Conservation (phyloP, 2,329 filamentous ascomycete species). For the Phaeophleospora eucalypticola region DNA sequence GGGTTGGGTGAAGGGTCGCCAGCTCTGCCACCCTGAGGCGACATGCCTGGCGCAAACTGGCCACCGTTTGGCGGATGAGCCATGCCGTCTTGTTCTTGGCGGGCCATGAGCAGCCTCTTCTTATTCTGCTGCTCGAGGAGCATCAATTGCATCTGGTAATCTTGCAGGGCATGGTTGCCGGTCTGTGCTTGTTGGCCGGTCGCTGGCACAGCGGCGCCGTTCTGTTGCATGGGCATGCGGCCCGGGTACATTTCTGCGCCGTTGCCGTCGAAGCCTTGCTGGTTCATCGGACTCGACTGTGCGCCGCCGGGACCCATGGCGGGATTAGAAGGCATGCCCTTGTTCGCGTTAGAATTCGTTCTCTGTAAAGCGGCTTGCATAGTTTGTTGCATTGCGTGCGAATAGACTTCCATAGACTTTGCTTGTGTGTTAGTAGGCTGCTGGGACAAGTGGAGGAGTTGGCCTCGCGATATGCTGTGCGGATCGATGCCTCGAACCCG, state of each 20-base stretch:
- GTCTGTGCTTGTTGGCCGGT: constrained; percentile 38
- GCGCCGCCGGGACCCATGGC: constrained; percentile 49
- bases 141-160: constrained; percentile 89
- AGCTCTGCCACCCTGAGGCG: constrained; percentile 65
- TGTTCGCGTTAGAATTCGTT: constrained; percentile 59
- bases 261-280: constrained; percentile 63
- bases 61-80: constrained; percentile 46
- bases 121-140: constrained; percentile 83
- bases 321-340: constrained; percentile 58
- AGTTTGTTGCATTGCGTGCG: constrained; percentile 77
- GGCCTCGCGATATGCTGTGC: constrained; percentile 66
- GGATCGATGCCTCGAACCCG: constrained; percentile 70
- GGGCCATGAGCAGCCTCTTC: constrained; percentile 78
- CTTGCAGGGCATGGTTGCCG: constrained; percentile 77
- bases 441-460: constrained; percentile 63
- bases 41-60: constrained; percentile 51
- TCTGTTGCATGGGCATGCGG: constrained; percentile 28
- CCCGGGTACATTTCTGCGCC: constrained; percentile 41
- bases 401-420: constrained; percentile 84
- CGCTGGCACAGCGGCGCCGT: constrained; percentile 18
- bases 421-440: constrained; percentile 60
- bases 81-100: constrained; percentile 70
- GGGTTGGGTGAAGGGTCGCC: constrained; percentile 70
- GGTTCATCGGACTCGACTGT: constrained; percentile 33
- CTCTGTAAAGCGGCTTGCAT: constrained; percentile 74